Evolutionary conservation across 2,329 filamentous ascomycete genomes (phyloP), one percentile per base, ranked within the genome.

Genomic region (Herpotrichia juniperi): DNA sequence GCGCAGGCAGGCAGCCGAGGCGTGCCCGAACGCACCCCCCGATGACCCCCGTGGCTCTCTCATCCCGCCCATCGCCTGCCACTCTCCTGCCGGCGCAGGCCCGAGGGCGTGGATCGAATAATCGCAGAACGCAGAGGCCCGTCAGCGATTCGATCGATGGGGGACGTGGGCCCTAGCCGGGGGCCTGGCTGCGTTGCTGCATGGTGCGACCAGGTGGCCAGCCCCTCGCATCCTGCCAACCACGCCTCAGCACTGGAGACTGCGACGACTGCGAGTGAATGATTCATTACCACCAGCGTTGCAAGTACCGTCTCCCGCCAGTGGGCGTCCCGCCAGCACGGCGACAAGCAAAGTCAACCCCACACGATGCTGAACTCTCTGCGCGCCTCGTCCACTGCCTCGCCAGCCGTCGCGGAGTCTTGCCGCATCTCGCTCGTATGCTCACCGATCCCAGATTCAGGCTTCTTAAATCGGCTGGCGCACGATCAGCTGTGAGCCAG

Each of bases 91-190:
- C 11, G 34, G 31, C 30, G 17, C 16, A 17, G 21, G 37, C 44
- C 50, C 50, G 51, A 31, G n/a, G 19, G 28, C 44, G 28, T 45
- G 54, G 54, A 17, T 48, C 51, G 50, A 56, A 53, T 48, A 50
- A 50, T 50, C 54, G 43, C 43, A 52, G 42, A 24, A 31, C 26
- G 26, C 26, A 28, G 26, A 21, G 42, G n/a, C 40, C 42, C 34
- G 47, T 37, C 48, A 47, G 48, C 52, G 48, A 54, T 54, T 51
- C 50, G 48, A 54, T 55, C 50, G 46, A 53, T 54, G 54, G 47
- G 48, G 37, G 37, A 19, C 34, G 34, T 37, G 34, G 34, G 16
- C 16, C 16, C 34, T 21, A 17, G 34, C 16, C 48, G 19, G 42
- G 19, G 42, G 12, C 16, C 25, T 19, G 34, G n/a, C 22, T 26